These are phyloP conservation scores for Tolypocladium tropicale DNA, from an alignment of 2,329 filamentous ascomycete genomes.

Conservation along the genomic window DNA sequence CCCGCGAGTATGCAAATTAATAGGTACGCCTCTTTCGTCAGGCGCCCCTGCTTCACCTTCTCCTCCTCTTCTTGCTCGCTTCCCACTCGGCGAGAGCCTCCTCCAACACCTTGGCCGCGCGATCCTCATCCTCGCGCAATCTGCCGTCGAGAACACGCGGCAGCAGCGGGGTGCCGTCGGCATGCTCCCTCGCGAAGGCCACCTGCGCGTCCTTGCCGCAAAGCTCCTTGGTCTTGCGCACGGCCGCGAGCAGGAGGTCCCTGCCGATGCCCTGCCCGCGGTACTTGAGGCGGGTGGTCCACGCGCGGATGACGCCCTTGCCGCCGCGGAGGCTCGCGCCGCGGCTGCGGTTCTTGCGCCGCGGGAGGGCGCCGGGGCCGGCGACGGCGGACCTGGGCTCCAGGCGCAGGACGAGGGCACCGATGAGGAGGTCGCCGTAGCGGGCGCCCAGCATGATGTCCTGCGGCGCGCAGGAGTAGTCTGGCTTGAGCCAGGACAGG, in stretches of 20 bases:
- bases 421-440: slow-evolving; percentile 60
- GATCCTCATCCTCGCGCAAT: slow-evolving; percentile 49
- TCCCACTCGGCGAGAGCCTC: slow-evolving; percentile 40
- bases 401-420: slow-evolving; percentile 58
- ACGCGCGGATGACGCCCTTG: slow-evolving; percentile 65
- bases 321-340: slow-evolving; percentile 41
- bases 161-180: slow-evolving; percentile 57
- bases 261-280: slow-evolving; percentile 62
- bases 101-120: slow-evolving; percentile 43
- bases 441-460: slow-evolving; percentile 56
- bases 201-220: slow-evolving; percentile 58
- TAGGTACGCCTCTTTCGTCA: not conserved
- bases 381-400: slow-evolving; percentile 28
- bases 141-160: slow-evolving; percentile 51
- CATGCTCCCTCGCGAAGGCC: slow-evolving; percentile 68
- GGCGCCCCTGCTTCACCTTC: slow-evolving; percentile 25
- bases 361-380: slow-evolving; percentile 4
- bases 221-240: slow-evolving; percentile 54
- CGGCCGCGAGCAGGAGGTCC: slow-evolving; percentile 63
- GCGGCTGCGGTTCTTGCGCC: slow-evolving; percentile 26
- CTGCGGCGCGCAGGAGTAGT: slow-evolving; percentile 28
- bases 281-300: slow-evolving; percentile 66
- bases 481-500: slow-evolving; percentile 47
- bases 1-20: slow-evolving; percentile 7
- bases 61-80: slow-evolving; percentile 35